phyloP scores from a whole-genome alignment of 306 rosid species.

The Fagus crenata region DNA sequence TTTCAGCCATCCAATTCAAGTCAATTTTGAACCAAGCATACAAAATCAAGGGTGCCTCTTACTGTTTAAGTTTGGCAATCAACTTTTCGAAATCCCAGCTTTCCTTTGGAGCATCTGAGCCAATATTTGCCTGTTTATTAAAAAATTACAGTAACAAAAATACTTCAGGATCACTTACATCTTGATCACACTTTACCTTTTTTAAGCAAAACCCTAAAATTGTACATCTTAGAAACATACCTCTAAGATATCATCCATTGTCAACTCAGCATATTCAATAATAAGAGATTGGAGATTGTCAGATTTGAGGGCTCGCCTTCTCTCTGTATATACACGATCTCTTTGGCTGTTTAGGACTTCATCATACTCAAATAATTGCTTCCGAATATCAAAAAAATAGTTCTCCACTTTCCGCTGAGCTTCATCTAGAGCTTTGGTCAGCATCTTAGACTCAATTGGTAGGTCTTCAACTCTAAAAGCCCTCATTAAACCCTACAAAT shows the following conservation, averaged over 20 bases:
- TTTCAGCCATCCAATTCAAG: slow-evolving; percentile 4
- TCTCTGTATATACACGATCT: slow-evolving; percentile 90
- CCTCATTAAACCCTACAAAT: slow-evolving; percentile 82
- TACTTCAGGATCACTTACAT: background rate
- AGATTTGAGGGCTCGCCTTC: slow-evolving; percentile 92
- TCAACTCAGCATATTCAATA: slow-evolving; percentile 91
- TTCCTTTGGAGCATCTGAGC: slow-evolving; percentile 79
- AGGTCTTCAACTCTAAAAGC: slow-evolving; percentile 98
- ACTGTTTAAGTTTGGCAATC: slow-evolving; percentile 92
- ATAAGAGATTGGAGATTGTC: slow-evolving; percentile 79
- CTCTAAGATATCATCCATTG: slow-evolving; percentile 93
- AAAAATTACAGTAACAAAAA: slow-evolving; percentile 13
- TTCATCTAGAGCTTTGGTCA: slow-evolving; percentile 97
- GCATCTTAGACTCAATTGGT: slow-evolving; percentile 95
- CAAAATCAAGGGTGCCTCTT: slow-evolving; percentile 45
- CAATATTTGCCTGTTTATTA: slow-evolving; percentile 81
- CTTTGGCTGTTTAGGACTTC: slow-evolving; percentile 96
- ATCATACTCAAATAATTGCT: slow-evolving; percentile 93
- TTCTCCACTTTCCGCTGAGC: slow-evolving; percentile 98
- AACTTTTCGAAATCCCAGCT: slow-evolving; percentile 96
- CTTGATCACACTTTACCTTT: background rate
- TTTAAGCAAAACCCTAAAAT: background rate
- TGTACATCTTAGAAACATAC: slow-evolving; percentile 28
- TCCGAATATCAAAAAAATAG: slow-evolving; percentile 92
- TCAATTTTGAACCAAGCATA: slow-evolving; percentile 23